A percentile compares a stretch with the other conserved stretches of the same genome.
phyloP scores from a whole-genome alignment of 1,139 yeast genomes.

The Pneumocystis carinii region DNA sequence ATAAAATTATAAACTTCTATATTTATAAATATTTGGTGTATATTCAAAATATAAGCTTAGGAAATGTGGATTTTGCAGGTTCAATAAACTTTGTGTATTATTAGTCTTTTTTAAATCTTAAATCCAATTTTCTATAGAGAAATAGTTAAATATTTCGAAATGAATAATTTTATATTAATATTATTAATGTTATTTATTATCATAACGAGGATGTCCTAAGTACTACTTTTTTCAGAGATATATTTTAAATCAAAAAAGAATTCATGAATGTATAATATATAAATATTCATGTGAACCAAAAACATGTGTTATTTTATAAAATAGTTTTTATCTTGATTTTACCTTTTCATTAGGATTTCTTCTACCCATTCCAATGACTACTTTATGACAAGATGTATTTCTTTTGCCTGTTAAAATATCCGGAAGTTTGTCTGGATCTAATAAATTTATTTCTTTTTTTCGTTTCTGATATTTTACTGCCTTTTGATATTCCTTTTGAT shows the following conservation, averaged over 20 bases:
- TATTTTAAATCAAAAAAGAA: neutral
- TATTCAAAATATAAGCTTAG: too few relatives aligned
- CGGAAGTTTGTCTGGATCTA: constrained; percentile 12
- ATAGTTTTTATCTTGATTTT: neutral
- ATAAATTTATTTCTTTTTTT: constrained; percentile 8
- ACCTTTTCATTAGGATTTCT: constrained; percentile 3
- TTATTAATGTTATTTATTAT: too few relatives aligned
- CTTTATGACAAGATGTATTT: neutral
- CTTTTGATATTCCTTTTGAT: constrained; percentile 81
- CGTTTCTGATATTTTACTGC: constrained; percentile 27
- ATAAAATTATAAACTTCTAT: too few relatives aligned
- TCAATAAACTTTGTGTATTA: too few relatives aligned
- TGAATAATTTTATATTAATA: neutral
- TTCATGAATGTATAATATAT: neutral
- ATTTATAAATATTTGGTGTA: too few relatives aligned
- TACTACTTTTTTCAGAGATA: neutral
- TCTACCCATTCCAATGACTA: constrained; percentile 5
- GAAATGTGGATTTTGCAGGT: too few relatives aligned
- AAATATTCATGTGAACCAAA: neutral
- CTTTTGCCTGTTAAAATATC: constrained; percentile 11
- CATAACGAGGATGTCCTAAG: neutral
- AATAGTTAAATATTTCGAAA: neutral
- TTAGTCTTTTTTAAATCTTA: too few relatives aligned
- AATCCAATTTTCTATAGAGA: too few relatives aligned
- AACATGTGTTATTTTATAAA: neutral